Percentiles rank a stretch among this genome's conserved stretches.
Evolutionary conservation across 2,329 filamentous ascomycete species (phyloP).

Genomic region (Sarocladium brachiariae): DNA sequence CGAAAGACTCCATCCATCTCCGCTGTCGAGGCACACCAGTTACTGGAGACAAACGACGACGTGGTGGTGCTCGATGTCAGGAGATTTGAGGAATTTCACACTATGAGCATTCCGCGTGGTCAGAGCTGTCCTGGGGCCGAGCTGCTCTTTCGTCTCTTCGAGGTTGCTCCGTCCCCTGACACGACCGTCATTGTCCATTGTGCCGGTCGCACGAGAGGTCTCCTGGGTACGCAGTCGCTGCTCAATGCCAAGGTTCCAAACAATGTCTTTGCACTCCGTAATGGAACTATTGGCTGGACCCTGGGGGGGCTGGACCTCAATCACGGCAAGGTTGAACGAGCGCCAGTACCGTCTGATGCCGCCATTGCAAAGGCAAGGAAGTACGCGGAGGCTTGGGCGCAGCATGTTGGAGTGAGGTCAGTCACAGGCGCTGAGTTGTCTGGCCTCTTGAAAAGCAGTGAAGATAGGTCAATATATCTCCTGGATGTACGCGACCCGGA

Average conservation of each 20-base stretch:
- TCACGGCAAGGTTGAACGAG: conserved; percentile 15
- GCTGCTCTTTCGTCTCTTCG: conserved; percentile 23
- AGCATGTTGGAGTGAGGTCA: conserved; percentile 13
- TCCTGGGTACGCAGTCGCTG: conserved; percentile 23
- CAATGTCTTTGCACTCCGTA: conserved; percentile 21
- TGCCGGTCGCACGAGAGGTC: conserved; percentile 25
- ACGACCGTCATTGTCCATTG: conserved; percentile 24
- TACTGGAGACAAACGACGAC: conserved; percentile 17
- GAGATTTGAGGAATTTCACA: conserved; percentile 23
- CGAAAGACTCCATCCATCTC: conserved; percentile 21
- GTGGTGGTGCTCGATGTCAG: conserved; percentile 22
- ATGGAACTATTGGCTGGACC: conserved; percentile 26
- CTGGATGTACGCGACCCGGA: conserved; percentile 23
- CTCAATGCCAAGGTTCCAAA: conserved; percentile 21
- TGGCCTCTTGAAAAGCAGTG: not conserved
- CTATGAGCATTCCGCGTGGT: conserved; percentile 25
- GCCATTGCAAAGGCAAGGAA: conserved; percentile 11
- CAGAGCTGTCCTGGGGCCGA: conserved; percentile 25
- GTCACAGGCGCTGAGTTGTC: conserved; percentile 8
- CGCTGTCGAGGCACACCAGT: conserved; percentile 19
- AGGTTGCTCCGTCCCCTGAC: conserved; percentile 18
- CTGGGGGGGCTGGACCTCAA: conserved; percentile 21
- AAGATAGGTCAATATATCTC: conserved; percentile 19
- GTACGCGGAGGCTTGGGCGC: conserved; percentile 12
- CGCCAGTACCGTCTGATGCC: conserved; percentile 11